These are phyloP conservation scores for Fomes fomentarius DNA, from an alignment of 1,284 basidiomycete genomes.

Conservation along the genomic window DNA sequence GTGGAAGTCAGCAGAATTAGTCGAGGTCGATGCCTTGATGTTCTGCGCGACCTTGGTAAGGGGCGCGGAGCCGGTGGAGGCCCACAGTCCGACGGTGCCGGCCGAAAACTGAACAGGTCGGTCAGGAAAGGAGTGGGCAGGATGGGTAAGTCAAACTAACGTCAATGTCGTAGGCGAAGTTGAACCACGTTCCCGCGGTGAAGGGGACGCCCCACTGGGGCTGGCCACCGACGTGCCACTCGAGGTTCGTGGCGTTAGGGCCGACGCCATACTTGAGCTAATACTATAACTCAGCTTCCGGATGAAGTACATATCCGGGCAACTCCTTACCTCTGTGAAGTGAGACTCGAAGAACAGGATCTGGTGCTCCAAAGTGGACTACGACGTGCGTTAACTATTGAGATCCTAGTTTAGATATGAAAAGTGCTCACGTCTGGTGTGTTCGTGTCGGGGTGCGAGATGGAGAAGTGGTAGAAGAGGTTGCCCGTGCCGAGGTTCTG, in stretches of 20 bases:
- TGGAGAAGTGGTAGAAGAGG: slow-evolving; percentile 67
- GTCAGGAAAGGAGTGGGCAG: neutral
- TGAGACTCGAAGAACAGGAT: slow-evolving; percentile 67
- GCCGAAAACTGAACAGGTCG: slow-evolving; percentile 48
- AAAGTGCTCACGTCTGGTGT: slow-evolving; percentile 49
- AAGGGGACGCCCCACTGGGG: slow-evolving; percentile 57
- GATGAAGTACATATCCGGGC: neutral
- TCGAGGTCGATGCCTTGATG: slow-evolving; percentile 53
- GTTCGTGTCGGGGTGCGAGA: slow-evolving; percentile 52
- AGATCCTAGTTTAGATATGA: no score
- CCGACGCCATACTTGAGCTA: slow-evolving; percentile 62
- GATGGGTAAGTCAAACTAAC: slow-evolving; percentile 33
- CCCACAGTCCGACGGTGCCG: slow-evolving; percentile 61
- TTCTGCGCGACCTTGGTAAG: slow-evolving; percentile 55
- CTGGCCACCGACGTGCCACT: slow-evolving; percentile 53
- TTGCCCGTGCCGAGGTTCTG: slow-evolving; percentile 62
- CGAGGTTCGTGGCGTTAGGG: slow-evolving; percentile 50
- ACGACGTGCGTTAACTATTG: neutral
- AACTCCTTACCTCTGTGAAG: slow-evolving; percentile 54
- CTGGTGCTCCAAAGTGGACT: slow-evolving; percentile 61
- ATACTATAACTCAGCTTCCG: neutral
- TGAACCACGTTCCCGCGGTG: slow-evolving; percentile 60
- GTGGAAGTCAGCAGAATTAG: slow-evolving; percentile 68
- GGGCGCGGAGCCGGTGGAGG: slow-evolving; percentile 50
- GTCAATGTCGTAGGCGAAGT: slow-evolving; percentile 67